These are phyloP conservation scores for Lentinula sp. DNA, from an alignment of 768 basidiomycete species.

Conservation along the genomic window DNA sequence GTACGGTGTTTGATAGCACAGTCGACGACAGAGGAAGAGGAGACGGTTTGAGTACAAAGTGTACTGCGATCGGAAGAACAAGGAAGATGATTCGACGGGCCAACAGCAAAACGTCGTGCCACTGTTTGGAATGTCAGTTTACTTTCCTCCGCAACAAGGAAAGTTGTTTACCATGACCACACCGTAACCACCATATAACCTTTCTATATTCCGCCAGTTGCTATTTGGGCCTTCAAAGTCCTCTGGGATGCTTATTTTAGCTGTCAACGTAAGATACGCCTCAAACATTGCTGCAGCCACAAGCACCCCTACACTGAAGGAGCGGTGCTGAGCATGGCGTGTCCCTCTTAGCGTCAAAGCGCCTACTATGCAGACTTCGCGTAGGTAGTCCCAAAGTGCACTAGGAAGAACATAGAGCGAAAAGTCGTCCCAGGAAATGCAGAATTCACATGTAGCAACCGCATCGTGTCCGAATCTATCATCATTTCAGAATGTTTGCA, in stretches of 20 bases:
- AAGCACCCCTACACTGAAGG: slow-evolving; percentile 39
- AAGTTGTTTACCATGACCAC: slow-evolving; percentile 28
- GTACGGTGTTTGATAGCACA: slow-evolving; percentile 11
- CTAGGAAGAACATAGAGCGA: slow-evolving; percentile 50
- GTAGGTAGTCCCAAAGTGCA: slow-evolving; percentile 53
- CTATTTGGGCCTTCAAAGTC: slow-evolving; percentile 26
- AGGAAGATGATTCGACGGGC: slow-evolving; percentile 56
- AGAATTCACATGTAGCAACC: slow-evolving; percentile 60
- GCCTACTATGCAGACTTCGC: slow-evolving; percentile 48
- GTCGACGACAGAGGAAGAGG: slow-evolving; percentile 21
- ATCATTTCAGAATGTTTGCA: neutral
- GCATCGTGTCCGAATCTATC: slow-evolving; percentile 64
- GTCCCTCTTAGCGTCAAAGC: slow-evolving; percentile 35
- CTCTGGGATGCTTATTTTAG: slow-evolving; percentile 38
- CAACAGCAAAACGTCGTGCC: slow-evolving; percentile 56
- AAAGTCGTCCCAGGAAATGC: slow-evolving; percentile 55
- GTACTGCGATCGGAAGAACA: slow-evolving; percentile 44
- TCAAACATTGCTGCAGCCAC: slow-evolving; percentile 44
- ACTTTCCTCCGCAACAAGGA: neutral
- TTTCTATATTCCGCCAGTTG: neutral
- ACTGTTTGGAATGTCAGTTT: slow-evolving; percentile 28
- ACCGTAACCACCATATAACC: neutral
- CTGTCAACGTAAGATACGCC: slow-evolving; percentile 45
- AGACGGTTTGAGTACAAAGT: slow-evolving; percentile 31
- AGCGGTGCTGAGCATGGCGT: slow-evolving; percentile 38